These are phyloP conservation scores for Nicotiana attenuata DNA, from an alignment of 257 asterid genomes.

Conservation along the genomic window DNA sequence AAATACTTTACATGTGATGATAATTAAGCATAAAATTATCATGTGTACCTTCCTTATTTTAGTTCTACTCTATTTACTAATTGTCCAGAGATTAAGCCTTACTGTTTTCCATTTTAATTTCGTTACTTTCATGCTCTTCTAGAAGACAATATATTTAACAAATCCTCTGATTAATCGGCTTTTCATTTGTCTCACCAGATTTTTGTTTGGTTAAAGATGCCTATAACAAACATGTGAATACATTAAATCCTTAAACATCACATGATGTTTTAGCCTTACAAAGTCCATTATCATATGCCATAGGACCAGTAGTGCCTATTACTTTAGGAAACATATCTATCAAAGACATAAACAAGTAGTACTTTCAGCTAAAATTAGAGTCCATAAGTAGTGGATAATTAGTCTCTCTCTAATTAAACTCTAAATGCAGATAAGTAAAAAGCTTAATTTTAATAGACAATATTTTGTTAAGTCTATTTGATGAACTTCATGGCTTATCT, in stretches of 20 bases:
- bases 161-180: background rate
- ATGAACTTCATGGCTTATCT: background rate
- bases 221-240: background rate
- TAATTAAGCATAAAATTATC: background rate
- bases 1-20: background rate
- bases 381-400: background rate
- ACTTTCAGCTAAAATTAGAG: background rate
- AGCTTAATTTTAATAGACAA: background rate
- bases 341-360: background rate
- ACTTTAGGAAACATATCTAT: background rate
- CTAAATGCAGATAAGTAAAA: background rate
- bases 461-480: background rate
- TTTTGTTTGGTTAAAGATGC: background rate
- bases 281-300: background rate
- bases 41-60: background rate
- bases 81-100: background rate
- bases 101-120: background rate
- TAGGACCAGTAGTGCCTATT: background rate
- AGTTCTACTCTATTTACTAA: background rate
- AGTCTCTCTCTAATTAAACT: background rate
- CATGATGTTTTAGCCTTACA: background rate
- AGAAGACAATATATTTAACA: background rate
- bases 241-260: background rate
- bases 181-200: background rate
- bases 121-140: background rate